Conservation (phyloP, 2,329 filamentous ascomycete species). For the Phialophora chinensis region DNA sequence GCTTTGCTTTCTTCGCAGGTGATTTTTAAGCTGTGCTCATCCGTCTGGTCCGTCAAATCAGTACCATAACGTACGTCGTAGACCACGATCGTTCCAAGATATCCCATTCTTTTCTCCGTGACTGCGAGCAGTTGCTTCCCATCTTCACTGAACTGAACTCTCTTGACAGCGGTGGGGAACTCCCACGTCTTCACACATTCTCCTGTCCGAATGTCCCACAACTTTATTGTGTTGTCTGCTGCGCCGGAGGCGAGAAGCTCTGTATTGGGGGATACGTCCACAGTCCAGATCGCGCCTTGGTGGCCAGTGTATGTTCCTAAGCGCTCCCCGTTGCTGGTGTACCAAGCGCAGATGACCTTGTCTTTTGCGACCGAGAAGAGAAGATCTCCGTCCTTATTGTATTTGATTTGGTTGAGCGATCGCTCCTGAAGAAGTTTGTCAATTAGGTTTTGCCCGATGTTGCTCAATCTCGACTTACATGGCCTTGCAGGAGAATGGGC, state of each 20-base stretch:
- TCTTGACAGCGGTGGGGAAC: slow-evolving; percentile 94
- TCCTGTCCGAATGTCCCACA: slow-evolving; percentile 95
- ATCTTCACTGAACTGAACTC: slow-evolving; percentile 96
- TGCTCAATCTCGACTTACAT: slow-evolving; percentile 58
- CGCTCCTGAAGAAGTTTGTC: slow-evolving; percentile 66
- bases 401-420: slow-evolving; percentile 94
- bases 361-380: slow-evolving; percentile 97
- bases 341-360: slow-evolving; percentile 97
- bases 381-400: slow-evolving; percentile 93
- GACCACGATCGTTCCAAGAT: slow-evolving; percentile 90
- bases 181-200: slow-evolving; percentile 97
- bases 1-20: slow-evolving; percentile 96
- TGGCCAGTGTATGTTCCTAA: slow-evolving; percentile 96
- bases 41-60: slow-evolving; percentile 75
- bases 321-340: slow-evolving; percentile 95
- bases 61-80: slow-evolving; percentile 86
- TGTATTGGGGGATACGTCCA: slow-evolving; percentile 92
- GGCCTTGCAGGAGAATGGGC: slow-evolving; percentile 92
- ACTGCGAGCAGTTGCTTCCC: slow-evolving; percentile 88
- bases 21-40: slow-evolving; percentile 83
- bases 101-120: slow-evolving; percentile 98
- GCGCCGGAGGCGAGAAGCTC: slow-evolving; percentile 92
- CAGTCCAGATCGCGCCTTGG: slow-evolving; percentile 97
- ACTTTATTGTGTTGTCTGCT: slow-evolving; percentile 95
- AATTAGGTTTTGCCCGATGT: slow-evolving; percentile 35